Evolutionary conservation across 2,329 filamentous ascomycete genomes (phyloP).

Genomic region (Penicillium palitans): DNA sequence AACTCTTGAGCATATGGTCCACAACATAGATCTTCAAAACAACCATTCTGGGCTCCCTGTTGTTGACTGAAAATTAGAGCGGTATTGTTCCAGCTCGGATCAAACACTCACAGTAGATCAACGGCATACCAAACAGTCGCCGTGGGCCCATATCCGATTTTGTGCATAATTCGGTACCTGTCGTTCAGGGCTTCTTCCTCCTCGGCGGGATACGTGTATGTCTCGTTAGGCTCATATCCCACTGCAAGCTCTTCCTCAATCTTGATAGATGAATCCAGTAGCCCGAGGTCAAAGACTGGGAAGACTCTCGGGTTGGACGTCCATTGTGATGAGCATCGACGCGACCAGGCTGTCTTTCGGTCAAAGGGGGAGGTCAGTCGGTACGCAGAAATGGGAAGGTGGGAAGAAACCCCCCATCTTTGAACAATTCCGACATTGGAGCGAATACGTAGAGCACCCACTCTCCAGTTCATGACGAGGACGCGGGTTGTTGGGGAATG

Average conservation of each 20-base stretch:
- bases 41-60: constrained; percentile 16
- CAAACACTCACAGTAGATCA: neutral
- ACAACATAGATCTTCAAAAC: constrained; percentile 22
- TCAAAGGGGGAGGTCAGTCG: neutral
- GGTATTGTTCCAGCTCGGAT: neutral
- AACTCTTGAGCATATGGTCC: constrained; percentile 21
- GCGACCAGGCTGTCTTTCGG: neutral
- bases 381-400: neutral
- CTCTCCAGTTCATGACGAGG: constrained; percentile 1
- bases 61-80: neutral
- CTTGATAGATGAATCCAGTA: constrained; percentile 9
- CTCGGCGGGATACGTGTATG: constrained; percentile 19
- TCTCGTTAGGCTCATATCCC: constrained; percentile 19
- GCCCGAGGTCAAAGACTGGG: constrained; percentile 9
- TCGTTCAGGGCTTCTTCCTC: constrained; percentile 21
- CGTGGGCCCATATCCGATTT: constrained; percentile 30
- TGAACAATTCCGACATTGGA: neutral
- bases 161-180: constrained; percentile 27
- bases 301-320: constrained; percentile 5
- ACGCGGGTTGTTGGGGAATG: neutral
- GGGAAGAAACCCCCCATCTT: neutral
- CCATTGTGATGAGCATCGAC: constrained; percentile 8
- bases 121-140: constrained; percentile 29
- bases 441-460: neutral
- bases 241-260: constrained; percentile 19